Evolutionary conservation across 371 early-diverging fungal genomes (phyloP), one percentile per base, ranked within the genome.

Genomic region (Mucor circinelloides): DNA sequence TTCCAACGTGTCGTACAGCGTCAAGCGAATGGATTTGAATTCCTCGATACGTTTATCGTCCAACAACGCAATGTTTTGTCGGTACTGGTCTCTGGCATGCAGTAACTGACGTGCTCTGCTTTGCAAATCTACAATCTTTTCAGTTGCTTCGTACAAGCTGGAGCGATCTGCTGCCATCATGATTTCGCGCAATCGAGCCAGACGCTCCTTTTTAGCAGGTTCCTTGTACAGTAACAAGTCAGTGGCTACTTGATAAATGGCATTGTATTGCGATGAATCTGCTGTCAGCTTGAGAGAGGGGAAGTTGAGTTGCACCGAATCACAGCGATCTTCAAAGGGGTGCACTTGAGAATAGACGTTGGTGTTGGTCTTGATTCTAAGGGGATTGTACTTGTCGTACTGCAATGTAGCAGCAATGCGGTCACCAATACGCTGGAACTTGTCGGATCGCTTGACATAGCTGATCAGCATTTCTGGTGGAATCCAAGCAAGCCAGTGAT

Each of bases 401-500:
- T 89, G 87, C 30, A 90, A 75, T 27, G 84, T 75, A 0, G 89
- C 91, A 12, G 87, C 87, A 7, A 91, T 78, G 32, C 86, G 80
- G 31, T 86, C 80, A 52, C 92, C 88, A 28, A 94, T 78, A 17
- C 89, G 84, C 57, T 86, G 80, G 60, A 92, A 86, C 58, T 85
- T 82, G 40, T 79, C 76, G 19, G 71, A 75, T 54, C 30, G 55
- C 9, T 52, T 74, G 74, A 69, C 4, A 80, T 65, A 65, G 25
- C 27, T 60, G 68, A 68, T 68, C 2, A 95, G 73, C 70, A 91
- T 88, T 68, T 96, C 96, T 5, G 93, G 76, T 3, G 95, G 94
- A 13, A 93, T 84, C 96, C 96, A 96, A 0, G 90, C 81, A 0
- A 93, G 89, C 94, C 95, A 94, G 50, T 89, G 83, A 4, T 82